These are phyloP conservation scores for Catharanthus roseus DNA, from an alignment of 257 asterid species.

Conservation along the genomic window DNA sequence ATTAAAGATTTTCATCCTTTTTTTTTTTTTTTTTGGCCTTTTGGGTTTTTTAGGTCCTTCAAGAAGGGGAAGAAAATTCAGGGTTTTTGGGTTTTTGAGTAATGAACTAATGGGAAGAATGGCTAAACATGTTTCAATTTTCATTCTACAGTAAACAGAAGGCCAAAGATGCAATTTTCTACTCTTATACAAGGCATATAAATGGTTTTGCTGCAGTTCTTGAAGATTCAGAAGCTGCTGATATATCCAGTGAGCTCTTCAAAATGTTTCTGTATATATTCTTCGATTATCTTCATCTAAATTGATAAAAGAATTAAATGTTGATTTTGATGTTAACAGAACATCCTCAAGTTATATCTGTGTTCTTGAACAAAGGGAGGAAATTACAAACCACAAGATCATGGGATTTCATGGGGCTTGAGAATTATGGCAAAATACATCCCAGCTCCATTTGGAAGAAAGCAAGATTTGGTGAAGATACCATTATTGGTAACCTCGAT, in stretches of 20 bases:
- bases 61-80: no score
- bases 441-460: constrained; percentile 65
- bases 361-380: constrained; percentile 70
- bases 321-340: constrained; percentile 27
- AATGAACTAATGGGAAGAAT: no score
- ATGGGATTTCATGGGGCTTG: constrained; percentile 83
- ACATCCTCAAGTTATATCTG: constrained; percentile 70
- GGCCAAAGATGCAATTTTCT: constrained; percentile 72
- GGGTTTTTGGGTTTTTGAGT: no score
- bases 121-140: no score
- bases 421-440: constrained; percentile 42
- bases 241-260: constrained; percentile 24
- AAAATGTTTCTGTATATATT: background rate
- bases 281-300: background rate
- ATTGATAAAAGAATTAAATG: no score
- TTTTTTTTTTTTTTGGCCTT: no score
- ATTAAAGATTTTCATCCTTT: background rate
- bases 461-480: constrained; percentile 80
- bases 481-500: constrained; percentile 84
- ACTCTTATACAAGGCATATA: constrained; percentile 78
- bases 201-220: constrained; percentile 95
- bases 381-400: constrained; percentile 88
- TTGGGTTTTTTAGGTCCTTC: no score
- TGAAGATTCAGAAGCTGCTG: constrained; percentile 55
- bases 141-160: constrained; percentile 30